phyloP scores from a whole-genome alignment of 768 basidiomycete species.

The Russula compacta region DNA sequence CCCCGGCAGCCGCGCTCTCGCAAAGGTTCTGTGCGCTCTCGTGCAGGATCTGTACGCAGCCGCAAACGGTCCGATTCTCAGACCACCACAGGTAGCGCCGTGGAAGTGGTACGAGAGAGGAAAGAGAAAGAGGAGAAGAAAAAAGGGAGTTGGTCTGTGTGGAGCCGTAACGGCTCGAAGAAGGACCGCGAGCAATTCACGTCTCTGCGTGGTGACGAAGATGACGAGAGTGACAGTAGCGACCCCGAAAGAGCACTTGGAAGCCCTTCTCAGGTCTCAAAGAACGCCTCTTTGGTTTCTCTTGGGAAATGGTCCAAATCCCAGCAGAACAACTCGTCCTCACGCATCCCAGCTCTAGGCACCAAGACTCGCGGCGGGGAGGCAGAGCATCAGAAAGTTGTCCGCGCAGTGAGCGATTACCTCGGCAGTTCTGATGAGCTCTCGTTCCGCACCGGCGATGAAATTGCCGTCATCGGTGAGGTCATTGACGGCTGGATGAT shows the following conservation, averaged over 20 bases:
- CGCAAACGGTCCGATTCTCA: slow-evolving; percentile 57
- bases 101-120: slow-evolving; percentile 30
- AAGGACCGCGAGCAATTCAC: slow-evolving; percentile 40
- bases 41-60: slow-evolving; percentile 37
- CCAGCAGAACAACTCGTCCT: slow-evolving; percentile 2
- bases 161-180: slow-evolving; percentile 12
- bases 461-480: slow-evolving; percentile 69
- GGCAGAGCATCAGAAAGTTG: slow-evolving; percentile 28
- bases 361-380: slow-evolving; percentile 30
- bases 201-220: slow-evolving; percentile 39
- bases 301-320: slow-evolving; percentile 15
- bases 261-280: slow-evolving; percentile 15
- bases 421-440: slow-evolving; percentile 70
- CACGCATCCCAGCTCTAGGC: slow-evolving; percentile 10
- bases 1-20: slow-evolving; percentile 16
- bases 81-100: slow-evolving; percentile 30
- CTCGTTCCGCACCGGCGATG: slow-evolving; percentile 61
- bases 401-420: slow-evolving; percentile 71
- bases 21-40: slow-evolving; percentile 29
- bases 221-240: slow-evolving; percentile 33
- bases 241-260: slow-evolving; percentile 25
- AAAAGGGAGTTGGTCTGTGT: slow-evolving; percentile 34
- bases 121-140: slow-evolving; percentile 47
- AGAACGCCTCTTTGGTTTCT: slow-evolving; percentile 13
- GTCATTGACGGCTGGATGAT: slow-evolving; percentile 90